These are phyloP conservation scores for Oehlia diaphana DNA, from an alignment of 192 early-diverging fungal species.

Conservation along the genomic window DNA sequence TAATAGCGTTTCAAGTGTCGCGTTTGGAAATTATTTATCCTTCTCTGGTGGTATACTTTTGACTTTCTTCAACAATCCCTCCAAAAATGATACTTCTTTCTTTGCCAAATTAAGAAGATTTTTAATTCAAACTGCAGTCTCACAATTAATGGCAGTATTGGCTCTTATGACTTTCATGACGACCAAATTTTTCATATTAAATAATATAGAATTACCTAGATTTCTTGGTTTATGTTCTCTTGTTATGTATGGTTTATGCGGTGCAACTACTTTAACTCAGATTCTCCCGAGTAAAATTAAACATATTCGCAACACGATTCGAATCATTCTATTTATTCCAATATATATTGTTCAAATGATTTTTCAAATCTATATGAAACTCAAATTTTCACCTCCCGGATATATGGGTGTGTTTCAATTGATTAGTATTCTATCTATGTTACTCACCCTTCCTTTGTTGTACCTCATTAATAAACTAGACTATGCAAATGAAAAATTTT, in stretches of 20 bases:
- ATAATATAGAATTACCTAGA: not conserved
- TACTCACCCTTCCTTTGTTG: not conserved
- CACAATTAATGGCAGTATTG: not conserved
- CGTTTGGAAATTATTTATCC: conserved; percentile 18
- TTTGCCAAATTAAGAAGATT: not conserved
- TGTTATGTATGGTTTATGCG: conserved; percentile 11
- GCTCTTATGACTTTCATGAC: conserved; percentile 8
- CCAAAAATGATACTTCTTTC: not conserved
- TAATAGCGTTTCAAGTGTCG: not conserved
- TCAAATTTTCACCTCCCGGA: not conserved
- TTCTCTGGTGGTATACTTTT: conserved; percentile 6
- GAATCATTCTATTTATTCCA: not conserved
- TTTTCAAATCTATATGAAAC: conserved; percentile 10
- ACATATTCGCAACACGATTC: not conserved
- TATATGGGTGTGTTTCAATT: conserved; percentile 15
- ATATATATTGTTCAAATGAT: conserved; percentile 6
- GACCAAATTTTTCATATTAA: conserved; percentile 1
- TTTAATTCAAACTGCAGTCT: not conserved
- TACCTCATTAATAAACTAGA: not conserved
- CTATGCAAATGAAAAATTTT: not conserved
- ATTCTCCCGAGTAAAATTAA: not conserved
- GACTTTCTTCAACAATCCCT: not conserved
- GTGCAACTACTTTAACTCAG: conserved; percentile 1
- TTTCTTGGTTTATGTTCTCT: not conserved
- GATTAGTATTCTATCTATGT: conserved; percentile 6